phyloP scores from a whole-genome alignment of 2,329 filamentous ascomycete genomes.

The Epichloe typhina region DNA sequence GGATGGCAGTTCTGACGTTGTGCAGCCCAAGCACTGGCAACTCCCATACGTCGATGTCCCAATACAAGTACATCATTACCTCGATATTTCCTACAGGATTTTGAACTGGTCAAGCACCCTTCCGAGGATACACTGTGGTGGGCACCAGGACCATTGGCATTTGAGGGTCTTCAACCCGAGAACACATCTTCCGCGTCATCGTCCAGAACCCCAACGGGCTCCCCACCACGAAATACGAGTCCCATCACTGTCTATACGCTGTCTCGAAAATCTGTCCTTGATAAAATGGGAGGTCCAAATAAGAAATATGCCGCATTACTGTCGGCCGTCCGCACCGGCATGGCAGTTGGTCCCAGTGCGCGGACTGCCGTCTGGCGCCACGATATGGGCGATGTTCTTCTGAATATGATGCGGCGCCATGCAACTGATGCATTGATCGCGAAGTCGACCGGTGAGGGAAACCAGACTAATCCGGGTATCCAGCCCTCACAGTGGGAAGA shows the following conservation, averaged over 20 bases:
- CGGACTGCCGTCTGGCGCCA: conserved; percentile 21
- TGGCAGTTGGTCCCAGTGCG: conserved; percentile 9
- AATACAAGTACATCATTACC: conserved; percentile 39
- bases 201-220: background rate
- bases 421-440: conserved; percentile 31
- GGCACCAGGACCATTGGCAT: conserved; percentile 32
- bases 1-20: conserved; percentile 7
- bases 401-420: conserved; percentile 35
- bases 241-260: conserved; percentile 17
- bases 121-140: conserved; percentile 40
- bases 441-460: conserved; percentile 2
- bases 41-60: conserved; percentile 43
- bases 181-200: background rate
- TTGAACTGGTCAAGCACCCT: conserved; percentile 43
- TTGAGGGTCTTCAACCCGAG: conserved; percentile 13
- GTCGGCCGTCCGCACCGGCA: conserved; percentile 14
- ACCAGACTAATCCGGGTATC: conserved; percentile 24
- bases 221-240: conserved; percentile 1
- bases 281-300: conserved; percentile 11
- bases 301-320: conserved; percentile 10
- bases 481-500: conserved; percentile 31
- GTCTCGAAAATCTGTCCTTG: conserved; percentile 17
- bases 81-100: conserved; percentile 48
- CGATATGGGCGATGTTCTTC: conserved; percentile 43
- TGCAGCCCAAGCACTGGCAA: conserved; percentile 48